Evolutionary conservation across 1,284 basidiomycete genomes (phyloP), one percentile per base, ranked within the genome.

Genomic region (Heterobasidion occidentale): DNA sequence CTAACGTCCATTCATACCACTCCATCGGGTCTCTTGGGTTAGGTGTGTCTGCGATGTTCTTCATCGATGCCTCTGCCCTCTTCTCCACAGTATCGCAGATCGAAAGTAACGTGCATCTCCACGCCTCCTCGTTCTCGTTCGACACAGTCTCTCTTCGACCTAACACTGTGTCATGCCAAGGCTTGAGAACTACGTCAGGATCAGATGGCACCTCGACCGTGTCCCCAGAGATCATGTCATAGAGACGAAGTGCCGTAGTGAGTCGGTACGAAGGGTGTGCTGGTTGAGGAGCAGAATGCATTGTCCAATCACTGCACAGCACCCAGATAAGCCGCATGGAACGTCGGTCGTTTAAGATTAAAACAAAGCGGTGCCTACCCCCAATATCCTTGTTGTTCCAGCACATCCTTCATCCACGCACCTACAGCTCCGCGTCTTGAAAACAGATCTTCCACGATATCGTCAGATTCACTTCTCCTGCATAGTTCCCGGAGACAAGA

Each of bases 221-320:
- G 36, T 14, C 11, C 58, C 34, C n/a, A 27, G 42, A 19, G 8
- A 75, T 61, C 35, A 77, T 61, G 62, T 83, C 75, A 55, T 83
- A 75, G 4, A 93, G 73, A 35, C 90, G 82, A 46, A 94, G 71
- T 0, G 86, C 83, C 34, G 81, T 79, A 35, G 89, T 80, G 11
- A 93, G 69, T 14, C 88, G 80, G 70, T 84, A 92, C 1, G 90
- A 93, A 2, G 90, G 88, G 62, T 86, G 78, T 7, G 82, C 80
- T n/a, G 83, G 77, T 9, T 65, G 63, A 33, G 83, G 81, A 9
- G 74, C 70, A 14, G 72, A 71, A 63, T 91, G 83, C 34, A 94
- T 65, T 1, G 81, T 87, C 84, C 90, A 92, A 54, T 90, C 81
- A 35, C 92, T 92, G 61, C 27, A 35, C 36, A 42, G 36, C 57